phyloP scores from a whole-genome alignment of 345 rosid genomes.

The Citrus reticulata region DNA sequence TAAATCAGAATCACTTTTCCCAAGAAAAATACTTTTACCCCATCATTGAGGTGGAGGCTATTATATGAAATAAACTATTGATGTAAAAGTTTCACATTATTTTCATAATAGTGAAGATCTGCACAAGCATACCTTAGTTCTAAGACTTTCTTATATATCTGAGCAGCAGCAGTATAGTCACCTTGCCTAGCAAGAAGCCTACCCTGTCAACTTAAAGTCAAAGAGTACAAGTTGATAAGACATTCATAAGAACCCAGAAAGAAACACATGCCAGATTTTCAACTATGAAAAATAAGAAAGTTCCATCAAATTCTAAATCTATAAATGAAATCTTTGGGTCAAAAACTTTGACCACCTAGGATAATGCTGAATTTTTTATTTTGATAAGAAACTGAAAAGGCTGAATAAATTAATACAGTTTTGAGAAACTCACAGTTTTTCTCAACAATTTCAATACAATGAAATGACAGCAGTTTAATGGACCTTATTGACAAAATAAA shows the following conservation, averaged over 20 bases:
- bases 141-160: slow-evolving; percentile 64
- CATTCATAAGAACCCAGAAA: neutral
- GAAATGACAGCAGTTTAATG: neutral
- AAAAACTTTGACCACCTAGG: neutral
- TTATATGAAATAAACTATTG: neutral
- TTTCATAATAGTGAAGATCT: neutral
- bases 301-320: neutral
- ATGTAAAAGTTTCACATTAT: neutral
- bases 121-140: slow-evolving; percentile 67
- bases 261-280: neutral
- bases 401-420: neutral
- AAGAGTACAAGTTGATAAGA: slow-evolving; percentile 38
- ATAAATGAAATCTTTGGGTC: neutral
- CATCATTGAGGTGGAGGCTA: neutral
- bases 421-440: neutral
- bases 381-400: no score
- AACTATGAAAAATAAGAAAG: neutral
- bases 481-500: neutral
- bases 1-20: neutral
- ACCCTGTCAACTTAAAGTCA: slow-evolving; percentile 99
- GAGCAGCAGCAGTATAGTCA: slow-evolving; percentile 62
- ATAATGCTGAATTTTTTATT: no score
- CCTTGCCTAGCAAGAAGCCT: slow-evolving; percentile 72
- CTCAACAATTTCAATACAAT: neutral
- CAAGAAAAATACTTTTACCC: neutral